phyloP scores from a whole-genome alignment of 768 basidiomycete genomes.

The Tulasnella sp. region DNA sequence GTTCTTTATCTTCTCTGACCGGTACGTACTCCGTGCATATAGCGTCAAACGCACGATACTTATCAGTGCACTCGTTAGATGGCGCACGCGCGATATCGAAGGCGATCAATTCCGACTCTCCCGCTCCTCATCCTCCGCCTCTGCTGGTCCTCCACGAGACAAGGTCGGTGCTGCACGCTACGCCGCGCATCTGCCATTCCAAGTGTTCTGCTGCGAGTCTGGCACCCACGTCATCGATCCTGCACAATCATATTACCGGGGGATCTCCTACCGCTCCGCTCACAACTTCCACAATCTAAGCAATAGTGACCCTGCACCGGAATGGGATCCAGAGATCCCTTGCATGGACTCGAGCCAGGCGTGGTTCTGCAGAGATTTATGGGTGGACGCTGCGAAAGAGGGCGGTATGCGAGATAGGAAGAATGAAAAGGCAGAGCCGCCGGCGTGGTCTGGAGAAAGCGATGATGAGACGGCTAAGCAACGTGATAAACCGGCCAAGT shows the following conservation, averaged over 20 bases:
- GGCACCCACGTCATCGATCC: conserved; percentile 97
- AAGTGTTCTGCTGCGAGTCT: conserved; percentile 97
- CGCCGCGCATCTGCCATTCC: conserved; percentile 88
- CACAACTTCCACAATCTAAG: conserved; percentile 62
- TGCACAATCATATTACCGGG: conserved; percentile 87
- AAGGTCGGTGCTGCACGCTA: conserved; percentile 70
- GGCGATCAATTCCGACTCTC: conserved; percentile 98
- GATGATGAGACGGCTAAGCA: conserved; percentile 4
- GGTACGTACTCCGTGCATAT: conserved; percentile 42
- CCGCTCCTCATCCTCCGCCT: conserved; percentile 81
- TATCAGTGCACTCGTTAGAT: conserved; percentile 40
- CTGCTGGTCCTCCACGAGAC: conserved; percentile 89
- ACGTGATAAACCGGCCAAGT: neutral
- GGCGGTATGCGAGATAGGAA: conserved; percentile 27
- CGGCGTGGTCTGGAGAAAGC: neutral
- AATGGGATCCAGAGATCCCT: conserved; percentile 64
- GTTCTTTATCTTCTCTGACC: conserved; percentile 95
- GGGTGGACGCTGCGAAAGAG: conserved; percentile 79
- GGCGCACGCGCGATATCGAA: conserved; percentile 95
- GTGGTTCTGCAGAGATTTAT: conserved; percentile 96
- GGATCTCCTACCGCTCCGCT: conserved; percentile 75
- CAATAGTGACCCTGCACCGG: conserved; percentile 25
- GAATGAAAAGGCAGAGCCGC: conserved; percentile 1
- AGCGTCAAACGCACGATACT: neutral
- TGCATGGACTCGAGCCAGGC: conserved; percentile 96